Conservation (phyloP, 2,329 filamentous ascomycete species). For the Diaporthe sp. region DNA sequence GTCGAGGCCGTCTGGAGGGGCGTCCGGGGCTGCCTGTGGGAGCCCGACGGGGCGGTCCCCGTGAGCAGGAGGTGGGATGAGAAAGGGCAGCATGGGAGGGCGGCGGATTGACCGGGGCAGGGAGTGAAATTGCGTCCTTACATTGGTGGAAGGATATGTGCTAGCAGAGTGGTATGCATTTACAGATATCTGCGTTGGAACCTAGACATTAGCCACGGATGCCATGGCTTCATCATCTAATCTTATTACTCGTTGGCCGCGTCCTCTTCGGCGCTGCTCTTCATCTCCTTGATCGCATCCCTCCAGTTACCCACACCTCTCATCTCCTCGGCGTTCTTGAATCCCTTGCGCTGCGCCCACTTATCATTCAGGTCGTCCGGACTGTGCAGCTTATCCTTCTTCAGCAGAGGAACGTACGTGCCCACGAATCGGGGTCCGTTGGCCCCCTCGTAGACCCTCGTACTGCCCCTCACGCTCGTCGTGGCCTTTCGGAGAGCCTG, state of each 20-base stretch:
- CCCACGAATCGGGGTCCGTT: slow-evolving; percentile 65
- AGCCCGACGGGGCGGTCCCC: slow-evolving; percentile 55
- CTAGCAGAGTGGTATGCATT: background rate
- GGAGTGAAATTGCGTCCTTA: background rate
- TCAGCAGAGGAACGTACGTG: slow-evolving; percentile 68
- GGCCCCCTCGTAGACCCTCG: slow-evolving; percentile 68
- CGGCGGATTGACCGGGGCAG: background rate
- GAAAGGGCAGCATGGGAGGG: slow-evolving; percentile 44
- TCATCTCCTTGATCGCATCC: slow-evolving; percentile 48
- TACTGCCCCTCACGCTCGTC: slow-evolving; percentile 42
- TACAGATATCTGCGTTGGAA: slow-evolving; percentile 3
- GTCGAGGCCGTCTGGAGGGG: slow-evolving; percentile 94
- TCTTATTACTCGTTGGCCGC: background rate
- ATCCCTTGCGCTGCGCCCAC: slow-evolving; percentile 74
- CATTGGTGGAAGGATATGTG: background rate
- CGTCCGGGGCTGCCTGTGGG: slow-evolving; percentile 85
- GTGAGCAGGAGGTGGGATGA: slow-evolving; percentile 48
- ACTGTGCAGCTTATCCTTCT: slow-evolving; percentile 62
- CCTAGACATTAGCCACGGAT: background rate
- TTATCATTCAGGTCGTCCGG: slow-evolving; percentile 71
- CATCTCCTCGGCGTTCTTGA: slow-evolving; percentile 65
- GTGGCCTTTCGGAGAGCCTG: slow-evolving; percentile 50
- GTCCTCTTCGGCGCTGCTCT: slow-evolving; percentile 18
- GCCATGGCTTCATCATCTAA: background rate
- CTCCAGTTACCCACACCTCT: slow-evolving; percentile 54